Evolutionary conservation across 768 basidiomycete species (phyloP).

Genomic region (Lanmaoa pseudosensibilis): DNA sequence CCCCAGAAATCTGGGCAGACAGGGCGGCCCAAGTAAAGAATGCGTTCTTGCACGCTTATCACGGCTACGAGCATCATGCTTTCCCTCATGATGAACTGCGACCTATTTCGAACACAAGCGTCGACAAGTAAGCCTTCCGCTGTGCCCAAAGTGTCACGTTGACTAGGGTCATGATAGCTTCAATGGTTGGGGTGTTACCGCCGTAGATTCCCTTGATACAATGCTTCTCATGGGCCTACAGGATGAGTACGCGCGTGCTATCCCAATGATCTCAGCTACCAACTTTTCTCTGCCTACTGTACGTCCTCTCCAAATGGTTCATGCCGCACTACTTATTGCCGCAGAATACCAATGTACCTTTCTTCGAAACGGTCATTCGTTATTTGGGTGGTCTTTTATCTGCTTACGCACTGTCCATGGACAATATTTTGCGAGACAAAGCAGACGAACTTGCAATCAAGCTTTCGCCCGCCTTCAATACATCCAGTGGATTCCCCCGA

Average conservation of each 20-base stretch:
- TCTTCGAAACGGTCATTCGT: constrained; percentile 87
- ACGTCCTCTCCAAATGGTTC: constrained; percentile 7
- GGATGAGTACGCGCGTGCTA: constrained; percentile 65
- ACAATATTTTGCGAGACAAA: constrained; percentile 59
- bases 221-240: constrained; percentile 79
- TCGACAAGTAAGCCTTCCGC: constrained; percentile 48
- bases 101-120: constrained; percentile 47
- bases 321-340: neutral
- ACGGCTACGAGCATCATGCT: constrained; percentile 61
- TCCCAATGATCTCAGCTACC: constrained; percentile 49
- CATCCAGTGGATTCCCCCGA: constrained; percentile 66
- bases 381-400: constrained; percentile 87
- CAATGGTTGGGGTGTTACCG: constrained; percentile 78
- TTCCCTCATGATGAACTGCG: constrained; percentile 62
- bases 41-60: constrained; percentile 69
- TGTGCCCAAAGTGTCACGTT: neutral
- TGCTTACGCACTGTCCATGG: constrained; percentile 72
- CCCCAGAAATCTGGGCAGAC: constrained; percentile 46
- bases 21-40: constrained; percentile 56
- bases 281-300: constrained; percentile 52
- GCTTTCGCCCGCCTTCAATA: constrained; percentile 72
- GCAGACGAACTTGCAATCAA: constrained; percentile 78
- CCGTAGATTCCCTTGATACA: constrained; percentile 83
- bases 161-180: constrained; percentile 46
- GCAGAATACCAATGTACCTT: constrained; percentile 44